Evolutionary conservation across 1,139 yeast species (phyloP).

Genomic region (Yamadazyma diospyri): DNA sequence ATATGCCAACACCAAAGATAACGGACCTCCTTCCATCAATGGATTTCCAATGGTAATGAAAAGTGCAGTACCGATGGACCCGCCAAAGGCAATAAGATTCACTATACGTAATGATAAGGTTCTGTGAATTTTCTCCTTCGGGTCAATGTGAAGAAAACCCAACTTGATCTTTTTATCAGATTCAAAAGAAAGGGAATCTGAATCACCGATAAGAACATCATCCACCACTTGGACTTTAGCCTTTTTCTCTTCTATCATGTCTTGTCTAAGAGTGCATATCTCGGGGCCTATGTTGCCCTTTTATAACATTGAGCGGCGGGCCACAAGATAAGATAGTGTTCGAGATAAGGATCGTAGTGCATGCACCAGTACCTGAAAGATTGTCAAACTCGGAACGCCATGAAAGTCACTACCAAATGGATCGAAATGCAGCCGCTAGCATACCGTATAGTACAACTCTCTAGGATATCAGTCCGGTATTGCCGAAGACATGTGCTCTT

Average conservation of each 20-base stretch:
- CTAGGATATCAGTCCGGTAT: too few relatives aligned
- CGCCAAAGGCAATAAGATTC: constrained; percentile 33
- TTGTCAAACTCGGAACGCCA: constrained; percentile 60
- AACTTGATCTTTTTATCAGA: neutral
- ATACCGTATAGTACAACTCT: neutral
- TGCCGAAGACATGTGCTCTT: neutral
- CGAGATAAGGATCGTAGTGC: constrained; percentile 54
- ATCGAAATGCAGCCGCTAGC: neutral
- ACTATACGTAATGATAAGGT: constrained; percentile 23
- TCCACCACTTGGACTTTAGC: constrained; percentile 4
- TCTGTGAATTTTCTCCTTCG: constrained; percentile 12
- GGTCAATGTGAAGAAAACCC: constrained; percentile 7
- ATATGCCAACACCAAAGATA: constrained; percentile 39
- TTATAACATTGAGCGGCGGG: neutral
- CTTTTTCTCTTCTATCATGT: constrained; percentile 1
- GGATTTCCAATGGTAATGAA: constrained; percentile 37
- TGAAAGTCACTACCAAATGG: too few relatives aligned
- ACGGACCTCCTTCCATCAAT: constrained; percentile 42
- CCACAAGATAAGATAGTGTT: constrained; percentile 56
- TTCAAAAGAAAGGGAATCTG: constrained; percentile 5
- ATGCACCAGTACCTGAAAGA: constrained; percentile 73
- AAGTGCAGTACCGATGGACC: constrained; percentile 33
- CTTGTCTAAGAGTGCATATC: neutral
- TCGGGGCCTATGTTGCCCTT: neutral
- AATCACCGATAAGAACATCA: constrained; percentile 32